These are phyloP conservation scores for Suillus alpinus DNA, from an alignment of 768 basidiomycete genomes.

Conservation along the genomic window DNA sequence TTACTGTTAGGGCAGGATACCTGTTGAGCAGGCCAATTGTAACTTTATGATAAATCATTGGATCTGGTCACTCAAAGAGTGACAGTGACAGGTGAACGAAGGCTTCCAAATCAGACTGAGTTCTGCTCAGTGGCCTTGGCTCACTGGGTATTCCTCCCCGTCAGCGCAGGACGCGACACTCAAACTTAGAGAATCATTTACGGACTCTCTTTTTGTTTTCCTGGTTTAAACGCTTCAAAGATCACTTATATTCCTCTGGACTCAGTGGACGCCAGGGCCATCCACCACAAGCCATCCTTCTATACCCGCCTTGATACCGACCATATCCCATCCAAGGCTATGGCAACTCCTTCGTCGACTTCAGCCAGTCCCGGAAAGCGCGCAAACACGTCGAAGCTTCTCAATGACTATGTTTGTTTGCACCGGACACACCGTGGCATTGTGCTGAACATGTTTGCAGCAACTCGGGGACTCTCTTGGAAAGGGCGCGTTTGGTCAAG, in stretches of 20 bases:
- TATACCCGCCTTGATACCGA: slow-evolving; percentile 4
- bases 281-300: not conserved
- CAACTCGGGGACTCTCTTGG: slow-evolving; percentile 97
- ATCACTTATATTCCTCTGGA: not conserved
- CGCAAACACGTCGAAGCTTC: slow-evolving; percentile 46
- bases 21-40: not conserved
- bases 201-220: slow-evolving; percentile 13
- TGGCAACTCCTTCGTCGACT: slow-evolving; percentile 21
- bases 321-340: slow-evolving; percentile 7
- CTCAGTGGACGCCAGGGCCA: not conserved
- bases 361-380: slow-evolving; percentile 22
- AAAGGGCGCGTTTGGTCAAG: slow-evolving; percentile 95
- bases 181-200: slow-evolving; percentile 13
- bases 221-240: not conserved
- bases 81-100: slow-evolving; percentile 7
- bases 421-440: not conserved
- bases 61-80: not conserved
- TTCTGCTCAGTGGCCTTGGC: slow-evolving; percentile 2
- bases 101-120: slow-evolving; percentile 30
- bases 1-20: not conserved
- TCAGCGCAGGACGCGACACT: slow-evolving; percentile 38
- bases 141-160: slow-evolving; percentile 21
- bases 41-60: no score
- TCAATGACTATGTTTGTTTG: slow-evolving; percentile 61
- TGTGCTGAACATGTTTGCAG: slow-evolving; percentile 36